Base-by-base conservation (phyloP, 2,329 filamentous ascomycete species). In the Sclerotinia sclerotiorum region DNA sequence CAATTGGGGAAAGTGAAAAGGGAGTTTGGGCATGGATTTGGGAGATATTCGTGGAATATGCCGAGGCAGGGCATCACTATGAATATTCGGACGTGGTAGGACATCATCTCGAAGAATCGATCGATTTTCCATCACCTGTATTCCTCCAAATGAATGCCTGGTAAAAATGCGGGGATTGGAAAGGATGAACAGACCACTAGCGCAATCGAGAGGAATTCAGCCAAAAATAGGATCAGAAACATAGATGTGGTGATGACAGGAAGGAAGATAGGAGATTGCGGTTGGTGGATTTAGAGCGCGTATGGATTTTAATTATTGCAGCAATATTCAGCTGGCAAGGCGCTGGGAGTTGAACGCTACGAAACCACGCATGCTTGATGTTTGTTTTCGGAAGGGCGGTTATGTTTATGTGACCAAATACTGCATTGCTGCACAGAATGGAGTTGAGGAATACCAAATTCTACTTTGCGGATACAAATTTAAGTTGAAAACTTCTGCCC, bases 371-470 rank as follows among this genome's bases (percentile, higher is more conserved):
- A 58, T 58, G 42, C 52, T 48, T 39, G 42, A 58, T 58, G 42
- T 27, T 51, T 65, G 27, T 42, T 39, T 32, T 27, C 21, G 42
- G n/a, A 29, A 29, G 15, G 54, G 55, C 6, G 46, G 19, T 67
- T 32, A 52, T 32, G 54, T 60, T 24, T 39, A 42, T 60, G 29
- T 61, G 55, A 44, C 46, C 46, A 67, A 52, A 60, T 60, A 24
- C 7, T 52, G 44, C 29, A 51, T 11, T 61, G 19, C 42, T 19
- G 29, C 29, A 67, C 51, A 27, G 11, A 57, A 48, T n/a, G 42
- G 54, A 60, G 44, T 60, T 61, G 44, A 61, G 24, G 55, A 52
- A 67, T 61, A 67, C 35, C 32, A 51, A 11, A 67, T 24, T 32
- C 21, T 19, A 5, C 52, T 52, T 67, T 19, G 6, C 19, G 35